These are phyloP conservation scores for Mycena metata DNA, from an alignment of 768 basidiomycete species.

Conservation along the genomic window DNA sequence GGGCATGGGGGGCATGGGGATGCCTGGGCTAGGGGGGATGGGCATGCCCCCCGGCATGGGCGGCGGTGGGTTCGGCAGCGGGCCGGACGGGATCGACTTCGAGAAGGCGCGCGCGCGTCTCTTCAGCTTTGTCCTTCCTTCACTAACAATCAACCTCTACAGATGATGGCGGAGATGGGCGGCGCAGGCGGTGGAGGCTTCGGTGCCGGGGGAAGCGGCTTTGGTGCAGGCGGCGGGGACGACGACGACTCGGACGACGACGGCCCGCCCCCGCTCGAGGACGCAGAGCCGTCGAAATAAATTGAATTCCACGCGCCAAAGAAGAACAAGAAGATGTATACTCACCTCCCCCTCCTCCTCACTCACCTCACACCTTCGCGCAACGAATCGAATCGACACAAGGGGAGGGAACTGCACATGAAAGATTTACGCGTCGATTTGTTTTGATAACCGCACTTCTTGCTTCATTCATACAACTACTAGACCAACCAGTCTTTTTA, in stretches of 20 bases:
- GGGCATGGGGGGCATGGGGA: slow-evolving; percentile 41
- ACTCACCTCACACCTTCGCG: too few relatives aligned
- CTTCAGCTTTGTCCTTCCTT: not conserved
- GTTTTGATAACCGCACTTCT: slow-evolving; percentile 31
- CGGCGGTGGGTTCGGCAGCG: too few relatives aligned
- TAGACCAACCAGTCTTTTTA: slow-evolving; percentile 22
- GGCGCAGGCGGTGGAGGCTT: slow-evolving; percentile 40
- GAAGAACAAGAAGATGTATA: too few relatives aligned
- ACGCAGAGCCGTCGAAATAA: slow-evolving; percentile 48
- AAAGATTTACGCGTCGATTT: slow-evolving; percentile 23
- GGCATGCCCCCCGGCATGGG: slow-evolving; percentile 57
- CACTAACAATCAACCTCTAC: slow-evolving; percentile 9
- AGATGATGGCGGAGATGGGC: slow-evolving; percentile 70
- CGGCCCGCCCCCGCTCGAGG: slow-evolving; percentile 87
- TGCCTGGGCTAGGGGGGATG: slow-evolving; percentile 56
- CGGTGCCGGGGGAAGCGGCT: slow-evolving; percentile 51
- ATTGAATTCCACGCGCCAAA: not conserved
- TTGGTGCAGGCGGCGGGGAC: slow-evolving; percentile 55
- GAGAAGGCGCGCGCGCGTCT: slow-evolving; percentile 60
- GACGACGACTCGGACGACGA: slow-evolving; percentile 72
- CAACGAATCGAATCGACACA: too few relatives aligned
- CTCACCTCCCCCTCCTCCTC: too few relatives aligned
- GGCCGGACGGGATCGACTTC: too few relatives aligned
- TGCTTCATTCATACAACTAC: not conserved
- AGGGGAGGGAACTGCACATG: not conserved